Percentiles rank a stretch among this genome's conserved stretches.
phyloP scores from a whole-genome alignment of 2,329 filamentous ascomycete genomes.

The Conoideocrella luteorostrata region DNA sequence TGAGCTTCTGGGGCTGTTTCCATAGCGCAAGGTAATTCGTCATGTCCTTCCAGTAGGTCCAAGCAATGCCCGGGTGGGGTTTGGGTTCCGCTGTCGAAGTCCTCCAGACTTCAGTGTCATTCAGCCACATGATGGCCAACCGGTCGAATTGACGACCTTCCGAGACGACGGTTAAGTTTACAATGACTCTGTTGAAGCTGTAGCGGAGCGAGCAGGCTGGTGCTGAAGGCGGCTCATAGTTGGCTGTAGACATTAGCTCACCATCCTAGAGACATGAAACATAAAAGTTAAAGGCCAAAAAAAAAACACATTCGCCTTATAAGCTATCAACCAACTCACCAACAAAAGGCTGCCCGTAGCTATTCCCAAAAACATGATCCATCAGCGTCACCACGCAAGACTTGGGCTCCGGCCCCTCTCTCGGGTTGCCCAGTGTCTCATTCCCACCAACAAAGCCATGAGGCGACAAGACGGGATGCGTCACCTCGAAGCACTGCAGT shows the following conservation, averaged over 20 bases:
- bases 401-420: neutral
- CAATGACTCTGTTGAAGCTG: conserved; percentile 64
- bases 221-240: conserved; percentile 32
- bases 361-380: conserved; percentile 63
- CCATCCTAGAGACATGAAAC: neutral
- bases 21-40: conserved; percentile 64
- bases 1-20: conserved; percentile 62
- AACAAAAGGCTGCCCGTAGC: conserved; percentile 68
- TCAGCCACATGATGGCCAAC: conserved; percentile 67
- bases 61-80: conserved; percentile 56
- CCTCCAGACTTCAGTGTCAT: conserved; percentile 73
- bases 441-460: conserved; percentile 22
- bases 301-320: neutral
- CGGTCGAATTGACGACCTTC: conserved; percentile 70
- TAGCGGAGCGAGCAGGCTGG: conserved; percentile 62
- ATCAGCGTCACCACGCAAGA: conserved; percentile 55
- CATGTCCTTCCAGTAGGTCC: conserved; percentile 76
- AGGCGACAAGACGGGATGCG: conserved; percentile 56
- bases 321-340: no score
- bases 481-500: conserved; percentile 60
- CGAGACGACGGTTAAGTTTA: conserved; percentile 71
- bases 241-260: conserved; percentile 1
- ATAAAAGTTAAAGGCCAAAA: neutral
- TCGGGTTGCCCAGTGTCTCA: conserved; percentile 4
- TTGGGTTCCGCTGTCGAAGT: conserved; percentile 80